Percentiles rank a stretch among this genome's conserved stretches.
Conservation (phyloP, 257 asterid genomes). For the Leptodermis oblonga region DNA sequence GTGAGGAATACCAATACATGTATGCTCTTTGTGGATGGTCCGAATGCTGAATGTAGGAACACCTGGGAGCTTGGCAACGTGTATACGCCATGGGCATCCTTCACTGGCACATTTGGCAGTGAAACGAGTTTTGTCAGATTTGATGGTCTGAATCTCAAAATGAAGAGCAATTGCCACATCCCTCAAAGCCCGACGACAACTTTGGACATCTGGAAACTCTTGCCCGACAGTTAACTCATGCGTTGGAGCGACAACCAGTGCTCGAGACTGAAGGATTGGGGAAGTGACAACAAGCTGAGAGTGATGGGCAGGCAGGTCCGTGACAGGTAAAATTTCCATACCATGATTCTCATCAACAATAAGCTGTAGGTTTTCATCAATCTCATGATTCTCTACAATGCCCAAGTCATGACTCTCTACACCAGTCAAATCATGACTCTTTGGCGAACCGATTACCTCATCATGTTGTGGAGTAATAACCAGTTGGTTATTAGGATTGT, state of each 20-base stretch:
- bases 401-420: conserved; percentile 36
- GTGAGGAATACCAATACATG: conserved; percentile 56
- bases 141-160: conserved; percentile 70
- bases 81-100: conserved; percentile 73
- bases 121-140: conserved; percentile 68
- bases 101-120: conserved; percentile 73
- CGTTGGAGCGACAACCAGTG: conserved; percentile 28
- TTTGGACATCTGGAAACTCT: conserved; percentile 62
- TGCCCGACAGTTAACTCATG: conserved; percentile 61
- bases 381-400: conserved; percentile 30
- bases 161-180: conserved; percentile 67
- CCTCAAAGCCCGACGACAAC: conserved; percentile 65
- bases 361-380: conserved; percentile 37
- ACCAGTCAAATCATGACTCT: conserved; percentile 32
- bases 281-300: conserved; percentile 37
- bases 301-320: conserved; percentile 29
- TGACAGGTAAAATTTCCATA: conserved; percentile 21
- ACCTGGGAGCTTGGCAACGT: conserved; percentile 71
- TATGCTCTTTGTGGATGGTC: conserved; percentile 54
- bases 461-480: conserved; percentile 27
- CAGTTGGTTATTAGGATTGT: conserved; percentile 22
- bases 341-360: conserved; percentile 33
- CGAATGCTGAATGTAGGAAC: conserved; percentile 62
- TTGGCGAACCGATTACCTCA: conserved; percentile 31
- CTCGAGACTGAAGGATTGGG: conserved; percentile 49